A percentile compares a stretch with the other conserved stretches of the same genome.
Conservation (phyloP, 352 stramenopile species). For the Phytophthora cryptogea region DNA sequence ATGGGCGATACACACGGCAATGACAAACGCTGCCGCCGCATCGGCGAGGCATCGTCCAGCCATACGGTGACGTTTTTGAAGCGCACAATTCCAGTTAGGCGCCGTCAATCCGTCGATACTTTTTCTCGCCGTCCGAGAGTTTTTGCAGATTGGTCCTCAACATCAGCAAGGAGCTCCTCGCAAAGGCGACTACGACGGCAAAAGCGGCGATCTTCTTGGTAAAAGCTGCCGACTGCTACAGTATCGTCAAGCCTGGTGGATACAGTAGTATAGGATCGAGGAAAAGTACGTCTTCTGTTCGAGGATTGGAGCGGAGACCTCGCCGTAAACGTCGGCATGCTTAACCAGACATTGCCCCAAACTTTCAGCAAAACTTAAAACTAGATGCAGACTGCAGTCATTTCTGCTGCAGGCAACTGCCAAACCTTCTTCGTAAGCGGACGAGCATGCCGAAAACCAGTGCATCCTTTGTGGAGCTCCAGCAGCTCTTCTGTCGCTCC, state of each 20-base stretch:
- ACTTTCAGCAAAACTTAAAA: neutral
- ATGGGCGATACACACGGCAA: no score
- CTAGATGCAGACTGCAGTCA: neutral
- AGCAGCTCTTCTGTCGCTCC: neutral
- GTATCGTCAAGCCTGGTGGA: no score
- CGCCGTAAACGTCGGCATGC: neutral
- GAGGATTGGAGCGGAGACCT: neutral
- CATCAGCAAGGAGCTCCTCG: conserved; percentile 2
- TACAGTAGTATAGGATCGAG: neutral
- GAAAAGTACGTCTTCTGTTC: neutral
- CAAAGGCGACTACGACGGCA: conserved; percentile 2
- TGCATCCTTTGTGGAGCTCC: neutral
- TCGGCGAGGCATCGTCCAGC: conserved; percentile 4
- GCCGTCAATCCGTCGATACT: conserved; percentile 3
- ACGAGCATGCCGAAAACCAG: neutral
- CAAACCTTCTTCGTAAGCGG: neutral
- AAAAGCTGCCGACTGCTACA: neutral
- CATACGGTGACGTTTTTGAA: conserved; percentile 15
- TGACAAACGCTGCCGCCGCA: conserved; percentile 2
- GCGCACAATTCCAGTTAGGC: neutral
- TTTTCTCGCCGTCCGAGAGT: neutral
- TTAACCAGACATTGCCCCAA: neutral
- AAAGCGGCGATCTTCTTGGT: neutral
- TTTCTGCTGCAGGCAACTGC: neutral
- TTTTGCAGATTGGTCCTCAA: neutral